Evolutionary conservation across 2,329 filamentous ascomycete species (phyloP), one percentile per base, ranked within the genome.

Genomic region (Diaporthe humulicola): DNA sequence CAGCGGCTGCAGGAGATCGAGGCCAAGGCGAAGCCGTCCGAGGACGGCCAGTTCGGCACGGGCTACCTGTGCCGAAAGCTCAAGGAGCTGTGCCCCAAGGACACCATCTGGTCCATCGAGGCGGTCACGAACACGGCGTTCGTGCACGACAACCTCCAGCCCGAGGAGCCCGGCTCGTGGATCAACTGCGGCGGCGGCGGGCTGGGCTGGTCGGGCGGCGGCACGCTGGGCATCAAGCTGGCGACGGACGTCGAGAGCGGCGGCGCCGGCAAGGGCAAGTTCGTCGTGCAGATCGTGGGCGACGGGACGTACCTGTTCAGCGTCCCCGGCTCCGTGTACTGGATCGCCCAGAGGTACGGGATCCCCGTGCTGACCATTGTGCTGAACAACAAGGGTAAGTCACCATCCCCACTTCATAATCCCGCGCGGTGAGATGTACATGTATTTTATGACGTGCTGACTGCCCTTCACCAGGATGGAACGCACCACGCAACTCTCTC

Each of bases 41-140:
- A 87, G 0, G 89, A 93, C 66, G 93, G 92, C 19, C 86, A 88
- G 5, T 91, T 93, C 76, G 91, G 90, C 38, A 88, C 89, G 1
- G 88, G 84, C 15, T 78, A 87, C 74, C 79, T 87, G 19, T 85
- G 82, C 77, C 78, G 79, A n/a, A 80, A 76, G 73, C 80, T 87
- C 30, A 78, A 80, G 28, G 77, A 80, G 15, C 71, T 84, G 25
- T 86, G 83, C 70, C 86, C 86, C 0, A 57, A 80, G 36, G 86
- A 88, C 80, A 93, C 93, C 0, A 93, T 95, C 78, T 95, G 90
- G 87, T 91, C 91, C 3, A 86, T 95, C 73, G 94, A 96, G 84
- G 91, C 94, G 0, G 94, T 96, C 1, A 95, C 94, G 0, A 90
- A 93, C 77, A 92, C 92, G 0, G 82, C 81, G 1, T 89, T 91